These are phyloP conservation scores for Rubroboletus satanas DNA, from an alignment of 768 basidiomycete genomes.

Conservation along the genomic window DNA sequence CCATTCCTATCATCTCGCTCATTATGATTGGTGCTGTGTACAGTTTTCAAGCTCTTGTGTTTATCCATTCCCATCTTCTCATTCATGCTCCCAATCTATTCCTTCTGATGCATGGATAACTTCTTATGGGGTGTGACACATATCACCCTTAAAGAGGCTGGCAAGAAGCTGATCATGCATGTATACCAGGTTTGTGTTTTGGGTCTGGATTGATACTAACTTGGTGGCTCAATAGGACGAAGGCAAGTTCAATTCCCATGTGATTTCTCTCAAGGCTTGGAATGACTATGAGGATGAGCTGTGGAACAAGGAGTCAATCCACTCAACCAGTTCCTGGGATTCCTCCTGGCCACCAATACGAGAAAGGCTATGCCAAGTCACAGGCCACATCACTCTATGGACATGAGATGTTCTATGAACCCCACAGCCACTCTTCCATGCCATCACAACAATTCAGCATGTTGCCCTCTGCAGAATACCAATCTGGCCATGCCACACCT, in stretches of 20 bases:
- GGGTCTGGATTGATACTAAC: constrained; percentile 8
- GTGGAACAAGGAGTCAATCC: constrained; percentile 96
- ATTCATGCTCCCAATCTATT: constrained; percentile 88
- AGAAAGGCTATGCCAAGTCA: constrained; percentile 74
- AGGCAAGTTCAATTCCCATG: constrained; percentile 91
- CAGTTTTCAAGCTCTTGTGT: constrained; percentile 89
- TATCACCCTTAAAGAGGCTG: constrained; percentile 88
- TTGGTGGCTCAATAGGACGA: constrained; percentile 62
- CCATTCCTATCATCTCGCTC: constrained; percentile 76
- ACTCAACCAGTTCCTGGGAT: constrained; percentile 93
- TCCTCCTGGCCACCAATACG: constrained; percentile 67
- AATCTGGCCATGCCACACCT: constrained; percentile 75
- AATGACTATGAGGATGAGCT: constrained; percentile 95
- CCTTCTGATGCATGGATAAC: constrained; percentile 98
- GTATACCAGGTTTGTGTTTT: constrained; percentile 42
- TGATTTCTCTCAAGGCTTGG: constrained; percentile 96
- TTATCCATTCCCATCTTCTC: constrained; percentile 93
- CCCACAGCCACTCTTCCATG: constrained; percentile 66
- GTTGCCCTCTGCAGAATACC: constrained; percentile 61
- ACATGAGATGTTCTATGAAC: constrained; percentile 84
- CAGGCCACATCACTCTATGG: constrained; percentile 80
- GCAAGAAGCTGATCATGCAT: constrained; percentile 94
- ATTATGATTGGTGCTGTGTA: constrained; percentile 94
- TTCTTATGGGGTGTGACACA: constrained; percentile 95
- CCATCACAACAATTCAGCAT: constrained; percentile 58